Conservation (phyloP, 169 alveolate species). For the Amoebophrya sp. region DNA sequence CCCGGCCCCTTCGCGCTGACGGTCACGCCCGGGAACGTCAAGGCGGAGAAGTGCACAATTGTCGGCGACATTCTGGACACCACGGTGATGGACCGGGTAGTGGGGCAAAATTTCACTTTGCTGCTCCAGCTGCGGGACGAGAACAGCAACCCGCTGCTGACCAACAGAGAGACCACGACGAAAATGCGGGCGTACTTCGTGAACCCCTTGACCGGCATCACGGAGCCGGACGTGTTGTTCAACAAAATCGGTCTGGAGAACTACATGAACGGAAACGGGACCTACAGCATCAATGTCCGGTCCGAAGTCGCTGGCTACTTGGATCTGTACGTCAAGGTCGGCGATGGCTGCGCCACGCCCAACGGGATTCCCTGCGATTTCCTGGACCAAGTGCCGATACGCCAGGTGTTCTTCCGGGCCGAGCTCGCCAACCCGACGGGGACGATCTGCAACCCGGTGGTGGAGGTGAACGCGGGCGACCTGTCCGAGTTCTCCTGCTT, state of each 20-base stretch:
- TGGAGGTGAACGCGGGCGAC: neutral
- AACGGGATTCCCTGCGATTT: slow-evolving; percentile 1
- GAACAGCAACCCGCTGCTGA: neutral
- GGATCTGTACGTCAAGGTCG: neutral
- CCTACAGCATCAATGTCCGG: neutral
- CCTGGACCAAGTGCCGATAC: neutral
- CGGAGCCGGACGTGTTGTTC: slow-evolving; percentile 8
- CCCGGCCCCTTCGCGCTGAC: neutral
- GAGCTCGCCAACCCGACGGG: slow-evolving; percentile 1
- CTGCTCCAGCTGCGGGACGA: neutral
- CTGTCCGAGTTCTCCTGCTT: neutral
- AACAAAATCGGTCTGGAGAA: neutral
- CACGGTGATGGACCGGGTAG: neutral
- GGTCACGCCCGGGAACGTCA: neutral
- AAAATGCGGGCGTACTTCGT: neutral
- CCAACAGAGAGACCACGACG: neutral
- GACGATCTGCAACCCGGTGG: neutral
- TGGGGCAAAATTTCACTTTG: neutral
- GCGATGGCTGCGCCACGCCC: neutral
- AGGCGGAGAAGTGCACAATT: neutral
- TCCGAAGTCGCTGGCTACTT: neutral
- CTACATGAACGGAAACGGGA: neutral
- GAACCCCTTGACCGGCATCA: neutral
- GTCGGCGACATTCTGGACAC: slow-evolving; percentile 2
- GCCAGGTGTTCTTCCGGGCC: neutral